Evolutionary conservation across 1,284 basidiomycete genomes (phyloP), one percentile per base, ranked within the genome.

Genomic region (Pyrrhoderma lamaoense): DNA sequence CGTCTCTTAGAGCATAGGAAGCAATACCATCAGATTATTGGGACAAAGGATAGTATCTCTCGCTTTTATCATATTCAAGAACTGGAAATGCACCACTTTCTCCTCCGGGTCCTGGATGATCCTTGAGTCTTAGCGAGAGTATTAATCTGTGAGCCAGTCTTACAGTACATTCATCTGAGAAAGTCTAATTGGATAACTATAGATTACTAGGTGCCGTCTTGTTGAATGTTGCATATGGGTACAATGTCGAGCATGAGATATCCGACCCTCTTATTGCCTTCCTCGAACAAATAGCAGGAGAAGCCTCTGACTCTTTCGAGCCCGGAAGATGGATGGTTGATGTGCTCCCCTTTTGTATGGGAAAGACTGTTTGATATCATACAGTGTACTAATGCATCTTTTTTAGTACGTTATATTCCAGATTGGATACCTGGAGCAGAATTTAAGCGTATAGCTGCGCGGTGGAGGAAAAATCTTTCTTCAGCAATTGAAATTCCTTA

Each of bases 281-380:
- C n/a, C 58, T 58, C 3, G 58, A 63, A 23, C 53, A 58, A 2
- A 54, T 53, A 8, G 50, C 63, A 19, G 52, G 55, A 16, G 42
- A 56, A n/a, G 57, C 64, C 39, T 55, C 55, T 11, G 27, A 44
- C 3, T 49, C 55, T 27, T 46, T 49, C 8, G 38, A 36, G 8
- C 62, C 64, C 0, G 65, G 66, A 11, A 58, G 60, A 1, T 68
- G 61, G 53, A 40, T 66, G 5, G 69, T 69, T 11, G 67, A 70
- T 47, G 53, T 61, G 5, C 46, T 70, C 31, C 69, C 69, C 0
- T 58, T 62, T 39, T 57, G 62, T 65, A 40, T 9, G 62, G 35
- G 8, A 31, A 11, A 35, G 27, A 49, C 34, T 27, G 34, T 39
- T 5, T 11, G 27, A 5, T 31, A 31, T 31, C 11, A 11, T 5